phyloP scores from a whole-genome alignment of 2,329 filamentous ascomycete genomes.

The Trichoderma pleuroti region DNA sequence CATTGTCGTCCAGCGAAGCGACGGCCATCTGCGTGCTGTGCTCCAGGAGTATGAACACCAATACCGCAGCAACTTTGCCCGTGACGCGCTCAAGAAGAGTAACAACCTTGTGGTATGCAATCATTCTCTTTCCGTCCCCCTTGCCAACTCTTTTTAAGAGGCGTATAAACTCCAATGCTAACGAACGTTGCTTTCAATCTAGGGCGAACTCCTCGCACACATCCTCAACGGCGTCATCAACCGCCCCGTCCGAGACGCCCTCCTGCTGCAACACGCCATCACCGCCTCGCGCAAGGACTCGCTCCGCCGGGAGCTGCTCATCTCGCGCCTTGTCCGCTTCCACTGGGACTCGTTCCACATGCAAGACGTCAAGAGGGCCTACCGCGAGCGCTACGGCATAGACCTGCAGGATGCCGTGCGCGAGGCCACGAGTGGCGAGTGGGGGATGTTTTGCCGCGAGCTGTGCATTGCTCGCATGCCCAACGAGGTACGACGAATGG shows the following conservation, averaged over 20 bases:
- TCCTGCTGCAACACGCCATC: constrained; percentile 87
- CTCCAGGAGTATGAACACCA: constrained; percentile 70
- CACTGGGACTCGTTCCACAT: constrained; percentile 91
- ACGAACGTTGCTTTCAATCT: not conserved
- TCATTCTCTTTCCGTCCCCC: not conserved
- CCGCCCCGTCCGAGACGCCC: constrained; percentile 84
- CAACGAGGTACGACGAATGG: constrained; percentile 54
- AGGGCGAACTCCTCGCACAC: constrained; percentile 93
- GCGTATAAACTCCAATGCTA: constrained; percentile 56
- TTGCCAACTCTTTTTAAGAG: not conserved
- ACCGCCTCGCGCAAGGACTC: constrained; percentile 66
- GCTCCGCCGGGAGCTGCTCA: constrained; percentile 79
- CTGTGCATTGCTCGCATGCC: constrained; percentile 62
- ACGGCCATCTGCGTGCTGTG: constrained; percentile 77
- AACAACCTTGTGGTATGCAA: constrained; percentile 83
- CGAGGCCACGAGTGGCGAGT: constrained; percentile 72
- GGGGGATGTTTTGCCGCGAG: constrained; percentile 71
- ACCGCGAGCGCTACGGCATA: constrained; percentile 69
- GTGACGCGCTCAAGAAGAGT: constrained; percentile 83
- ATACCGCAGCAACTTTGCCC: constrained; percentile 77
- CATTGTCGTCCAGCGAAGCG: constrained; percentile 76
- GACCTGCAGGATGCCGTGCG: constrained; percentile 75
- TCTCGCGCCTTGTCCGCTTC: constrained; percentile 79
- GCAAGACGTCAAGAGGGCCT: constrained; percentile 74
- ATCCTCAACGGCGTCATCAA: constrained; percentile 97